Evolutionary conservation across 805 yeast species (phyloP), one percentile per base, ranked within the genome.

Genomic region (Phaffomyces thermotolerans): DNA sequence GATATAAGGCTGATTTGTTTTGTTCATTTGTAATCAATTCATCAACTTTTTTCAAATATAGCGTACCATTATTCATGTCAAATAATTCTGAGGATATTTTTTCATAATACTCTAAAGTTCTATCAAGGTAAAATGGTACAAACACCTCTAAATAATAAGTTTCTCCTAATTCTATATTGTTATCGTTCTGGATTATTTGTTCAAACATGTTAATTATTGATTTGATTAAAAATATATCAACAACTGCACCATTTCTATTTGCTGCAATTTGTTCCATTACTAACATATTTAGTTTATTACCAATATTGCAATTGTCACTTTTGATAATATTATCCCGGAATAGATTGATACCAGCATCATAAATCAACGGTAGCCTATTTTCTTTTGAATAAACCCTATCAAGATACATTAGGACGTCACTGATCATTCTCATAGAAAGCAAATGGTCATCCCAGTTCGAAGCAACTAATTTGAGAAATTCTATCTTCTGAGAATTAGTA

Each of bases 361-460:
- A 82, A 3, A 83, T 71, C 45, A 80, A 65, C 4, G 84, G 78
- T 40, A 78, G 65, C 52, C 76, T 80, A 43, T 71, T 68, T 50
- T 83, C 90, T 51, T 78, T 80, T 24, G 89, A 84, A 52, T 84
- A 88, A 0, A 86, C 95, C 36, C 95, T 73, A 57, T 89, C 95
- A 57, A 90, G 62, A 56, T 89, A 89, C 84, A 89, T 81, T 58
- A 87, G 66, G 4, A 89, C 85, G 60, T 90, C 95, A 53, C 90
- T 76, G 36, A 87, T 75, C 73, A 86, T 78, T 49, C 85, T 72
- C 81, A 86, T 84, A 39, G 83, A 72, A 34, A 79, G 70, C 33
- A 80, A 60, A 58, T 84, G 91, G 39, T 80, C 86, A 32, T 76
- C 71, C 95, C 96, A 89, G 3, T 48, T 50, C 4, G 46, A 40